phyloP scores from a whole-genome alignment of 2,329 filamentous ascomycete genomes.

The Colletotrichum salicis region DNA sequence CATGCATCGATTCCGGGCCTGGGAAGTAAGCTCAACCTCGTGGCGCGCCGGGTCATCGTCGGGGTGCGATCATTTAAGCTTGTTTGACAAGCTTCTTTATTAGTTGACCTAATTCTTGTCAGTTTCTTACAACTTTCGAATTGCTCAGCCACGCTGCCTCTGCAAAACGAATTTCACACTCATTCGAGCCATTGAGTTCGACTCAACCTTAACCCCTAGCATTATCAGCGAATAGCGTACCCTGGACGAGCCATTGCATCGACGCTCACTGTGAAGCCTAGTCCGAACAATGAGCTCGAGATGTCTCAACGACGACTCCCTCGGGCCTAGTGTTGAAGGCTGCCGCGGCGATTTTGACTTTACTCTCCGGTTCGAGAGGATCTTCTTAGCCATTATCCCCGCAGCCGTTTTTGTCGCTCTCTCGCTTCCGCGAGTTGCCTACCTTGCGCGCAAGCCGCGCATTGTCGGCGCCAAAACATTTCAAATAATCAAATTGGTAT shows the following conservation, averaged over 20 bases:
- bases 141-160: background rate
- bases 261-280: background rate
- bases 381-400: slow-evolving; percentile 52
- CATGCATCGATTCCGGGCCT: background rate
- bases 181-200: background rate
- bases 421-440: slow-evolving; percentile 43
- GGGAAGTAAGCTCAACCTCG: background rate
- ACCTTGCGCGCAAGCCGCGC: slow-evolving; percentile 41
- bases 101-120: background rate
- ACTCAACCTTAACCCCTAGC: background rate
- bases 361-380: slow-evolving; percentile 54
- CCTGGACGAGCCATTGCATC: background rate
- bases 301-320: slow-evolving; percentile 45
- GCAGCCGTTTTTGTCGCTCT: slow-evolving; percentile 47
- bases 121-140: background rate
- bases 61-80: slow-evolving; percentile 6
- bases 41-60: background rate
- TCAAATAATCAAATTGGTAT: slow-evolving; percentile 40
- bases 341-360: slow-evolving; percentile 57
- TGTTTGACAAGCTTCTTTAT: slow-evolving; percentile 3
- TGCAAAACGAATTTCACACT: background rate
- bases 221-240: background rate
- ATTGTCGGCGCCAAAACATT: slow-evolving; percentile 45
- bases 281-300: slow-evolving; percentile 22
- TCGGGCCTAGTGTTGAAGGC: slow-evolving; percentile 51